Conservation (phyloP, 1,284 basidiomycete genomes). For the Ustilago sp. region DNA sequence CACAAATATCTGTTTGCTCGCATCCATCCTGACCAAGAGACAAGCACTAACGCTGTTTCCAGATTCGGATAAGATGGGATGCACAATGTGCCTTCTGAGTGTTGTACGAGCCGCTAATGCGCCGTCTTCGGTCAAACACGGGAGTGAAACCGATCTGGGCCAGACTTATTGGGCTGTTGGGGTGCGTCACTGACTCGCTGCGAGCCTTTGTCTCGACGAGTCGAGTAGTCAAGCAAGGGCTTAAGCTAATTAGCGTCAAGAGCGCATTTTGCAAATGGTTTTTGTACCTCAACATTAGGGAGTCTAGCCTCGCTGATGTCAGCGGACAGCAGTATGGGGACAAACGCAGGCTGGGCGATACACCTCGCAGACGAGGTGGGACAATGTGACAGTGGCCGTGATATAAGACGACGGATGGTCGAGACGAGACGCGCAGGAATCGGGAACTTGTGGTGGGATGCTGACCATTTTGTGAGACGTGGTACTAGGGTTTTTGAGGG, state of each 20-base stretch:
- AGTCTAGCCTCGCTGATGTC: background rate
- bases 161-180: too few relatives aligned
- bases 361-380: background rate
- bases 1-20: too few relatives aligned
- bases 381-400: conserved; percentile 10
- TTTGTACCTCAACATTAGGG: background rate
- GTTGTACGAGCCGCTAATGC: too few relatives aligned
- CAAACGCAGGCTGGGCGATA: background rate
- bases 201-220: too few relatives aligned
- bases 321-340: conserved; percentile 6
- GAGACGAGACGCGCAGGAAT: conserved; percentile 3
- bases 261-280: background rate
- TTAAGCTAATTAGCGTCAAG: too few relatives aligned
- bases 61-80: too few relatives aligned
- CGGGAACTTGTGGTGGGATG: conserved; percentile 25
- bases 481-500: background rate
- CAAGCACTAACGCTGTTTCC: too few relatives aligned
- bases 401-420: conserved; percentile 16
- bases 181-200: too few relatives aligned
- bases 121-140: too few relatives aligned
- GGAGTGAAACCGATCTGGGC: too few relatives aligned
- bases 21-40: too few relatives aligned
- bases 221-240: background rate
- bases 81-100: too few relatives aligned
- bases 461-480: conserved; percentile 39